Evolutionary conservation across 352 stramenopile species (phyloP).

Genomic region (Phytopythium kandeliae): DNA sequence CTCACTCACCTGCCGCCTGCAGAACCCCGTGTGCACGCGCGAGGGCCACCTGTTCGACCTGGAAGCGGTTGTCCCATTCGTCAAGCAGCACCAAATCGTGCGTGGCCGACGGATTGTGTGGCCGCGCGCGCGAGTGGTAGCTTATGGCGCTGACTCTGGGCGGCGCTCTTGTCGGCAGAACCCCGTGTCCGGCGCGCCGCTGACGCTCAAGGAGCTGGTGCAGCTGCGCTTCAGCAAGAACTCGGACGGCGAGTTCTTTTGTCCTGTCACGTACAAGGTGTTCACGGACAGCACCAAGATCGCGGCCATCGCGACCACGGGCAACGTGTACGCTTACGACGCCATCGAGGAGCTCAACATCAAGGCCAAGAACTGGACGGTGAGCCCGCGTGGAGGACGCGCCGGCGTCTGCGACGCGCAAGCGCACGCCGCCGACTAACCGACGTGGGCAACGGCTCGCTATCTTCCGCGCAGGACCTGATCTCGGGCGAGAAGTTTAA

Average conservation of each 20-base stretch:
- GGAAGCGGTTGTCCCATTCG: conserved; percentile 93
- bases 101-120: conserved; percentile 9
- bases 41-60: conserved; percentile 98
- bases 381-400: conserved; percentile 10
- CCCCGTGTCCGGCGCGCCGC: conserved; percentile 90
- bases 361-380: conserved; percentile 96
- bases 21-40: conserved; percentile 93
- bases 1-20: conserved; percentile 1
- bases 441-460: too few relatives aligned
- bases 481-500: conserved; percentile 91
- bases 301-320: conserved; percentile 63
- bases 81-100: conserved; percentile 94
- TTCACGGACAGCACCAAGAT: conserved; percentile 89
- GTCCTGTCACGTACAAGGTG: conserved; percentile 96
- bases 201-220: conserved; percentile 94
- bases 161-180: conserved; percentile 48
- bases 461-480: conserved; percentile 83
- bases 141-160: too few relatives aligned
- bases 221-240: conserved; percentile 83
- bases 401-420: too few relatives aligned
- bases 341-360: conserved; percentile 98
- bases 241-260: conserved; percentile 71
- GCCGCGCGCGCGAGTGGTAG: too few relatives aligned
- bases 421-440: too few relatives aligned
- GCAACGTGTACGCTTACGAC: conserved; percentile 97